Base-by-base conservation (phyloP, 352 stramenopile species). In the Pythium rhizo-oryzae region DNA sequence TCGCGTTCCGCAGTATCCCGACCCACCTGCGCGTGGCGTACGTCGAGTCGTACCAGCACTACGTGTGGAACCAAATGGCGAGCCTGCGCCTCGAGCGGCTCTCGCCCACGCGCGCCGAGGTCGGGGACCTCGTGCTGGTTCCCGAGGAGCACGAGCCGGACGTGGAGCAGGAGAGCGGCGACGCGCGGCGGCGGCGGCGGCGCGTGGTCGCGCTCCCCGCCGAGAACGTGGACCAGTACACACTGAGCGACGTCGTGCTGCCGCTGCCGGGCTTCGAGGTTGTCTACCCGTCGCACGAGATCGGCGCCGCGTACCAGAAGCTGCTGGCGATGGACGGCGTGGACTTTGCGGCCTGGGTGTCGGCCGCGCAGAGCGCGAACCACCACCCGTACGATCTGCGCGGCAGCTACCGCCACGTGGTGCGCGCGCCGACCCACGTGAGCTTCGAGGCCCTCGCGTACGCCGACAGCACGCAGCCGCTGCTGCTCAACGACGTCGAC, bases 41-140 rank as follows among this genome's bases (percentile, higher is more conserved):
- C 69, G 93, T 86, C 35, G 87, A 96, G 70, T 75, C 89, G 64
- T 97, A 98, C 69, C 97, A 99, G 79, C 99, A 93, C 67, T 97
- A 97, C 69, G 77, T 99, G 30, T 99, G 95, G 95, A 99, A 99
- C 77, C 78, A 79, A 50, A 85, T 97, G 8, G 94, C 84, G 35
- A 98, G 92, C 41, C 79, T 97, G 59, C 82, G 97, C 4, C 84
- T 99, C 23, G 84, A 91, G 24, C 80, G 77, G 9, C 89, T 89
- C 46, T 77, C 88, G 8, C 77, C 69, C 23, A 80, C 90, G 23
- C 64, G 82, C 50, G 82, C 94, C 3, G 69, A 97, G 25, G 69
- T 92, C 5, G 97, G 97, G 9, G 97, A 99, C 75, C 84, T 99
- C 16, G 93, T 99, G 19, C 79, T 96, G 28, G 28, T 6, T 7